phyloP scores from a whole-genome alignment of 2,329 filamentous ascomycete species.

The Bipolaris oryzae region DNA sequence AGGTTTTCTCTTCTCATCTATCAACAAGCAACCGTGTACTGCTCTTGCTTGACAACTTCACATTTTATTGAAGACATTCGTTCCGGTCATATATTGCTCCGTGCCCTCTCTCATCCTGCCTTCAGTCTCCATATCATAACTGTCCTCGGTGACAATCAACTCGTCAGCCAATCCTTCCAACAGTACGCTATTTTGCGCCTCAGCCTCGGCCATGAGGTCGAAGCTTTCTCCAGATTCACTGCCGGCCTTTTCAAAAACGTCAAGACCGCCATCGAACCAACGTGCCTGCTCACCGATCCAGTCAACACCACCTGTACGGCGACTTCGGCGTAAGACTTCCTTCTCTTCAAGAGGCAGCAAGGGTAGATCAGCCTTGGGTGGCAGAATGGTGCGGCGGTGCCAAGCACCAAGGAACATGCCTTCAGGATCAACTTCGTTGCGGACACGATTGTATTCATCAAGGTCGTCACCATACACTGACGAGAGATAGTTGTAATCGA shows the following conservation, averaged over 20 bases:
- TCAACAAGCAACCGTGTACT: neutral
- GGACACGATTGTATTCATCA: constrained; percentile 68
- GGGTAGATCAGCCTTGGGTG: constrained; percentile 35
- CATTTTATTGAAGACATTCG: constrained; percentile 41
- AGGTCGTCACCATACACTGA: constrained; percentile 73
- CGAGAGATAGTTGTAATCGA: constrained; percentile 65
- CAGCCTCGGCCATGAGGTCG: constrained; percentile 54
- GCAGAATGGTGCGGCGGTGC: constrained; percentile 68
- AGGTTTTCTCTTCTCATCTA: neutral
- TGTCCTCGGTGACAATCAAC: constrained; percentile 11
- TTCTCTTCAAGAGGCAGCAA: constrained; percentile 51
- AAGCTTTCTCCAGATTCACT: constrained; percentile 49
- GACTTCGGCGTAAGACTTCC: constrained; percentile 45
- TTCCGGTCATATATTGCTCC: constrained; percentile 26
- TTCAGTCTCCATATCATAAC: constrained; percentile 17
- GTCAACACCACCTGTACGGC: constrained; percentile 42
- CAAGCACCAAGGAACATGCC: constrained; percentile 91
- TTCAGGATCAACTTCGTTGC: constrained; percentile 74
- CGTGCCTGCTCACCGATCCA: constrained; percentile 49
- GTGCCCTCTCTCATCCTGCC: constrained; percentile 24
- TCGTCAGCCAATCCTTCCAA: constrained; percentile 32
- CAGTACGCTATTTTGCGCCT: constrained; percentile 48
- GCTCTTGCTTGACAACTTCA: constrained; percentile 13
- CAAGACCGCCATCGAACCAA: constrained; percentile 44
- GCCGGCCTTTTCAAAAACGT: constrained; percentile 38